Conservation (phyloP, 371 early-diverging fungal genomes). For the Synchytrium microbalum region DNA sequence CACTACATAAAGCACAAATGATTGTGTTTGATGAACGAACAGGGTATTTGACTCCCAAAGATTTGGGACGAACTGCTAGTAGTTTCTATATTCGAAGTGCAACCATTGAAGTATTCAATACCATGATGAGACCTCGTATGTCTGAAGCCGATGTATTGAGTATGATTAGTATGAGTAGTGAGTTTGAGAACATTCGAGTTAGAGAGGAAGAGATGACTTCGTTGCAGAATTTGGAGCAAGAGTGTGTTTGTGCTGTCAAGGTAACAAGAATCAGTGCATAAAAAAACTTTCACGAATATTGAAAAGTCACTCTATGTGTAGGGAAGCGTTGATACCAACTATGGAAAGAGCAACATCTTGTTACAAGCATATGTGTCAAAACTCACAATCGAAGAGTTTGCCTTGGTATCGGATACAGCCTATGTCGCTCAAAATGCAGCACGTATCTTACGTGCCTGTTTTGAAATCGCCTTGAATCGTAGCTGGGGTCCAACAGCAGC, state of each 20-base stretch:
- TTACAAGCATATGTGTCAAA: slow-evolving; percentile 92
- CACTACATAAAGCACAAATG: slow-evolving; percentile 79
- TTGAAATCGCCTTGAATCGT: slow-evolving; percentile 87
- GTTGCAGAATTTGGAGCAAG: slow-evolving; percentile 51
- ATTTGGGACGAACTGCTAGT: slow-evolving; percentile 92
- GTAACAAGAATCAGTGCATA: too few species aligned
- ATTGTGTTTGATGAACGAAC: slow-evolving; percentile 87
- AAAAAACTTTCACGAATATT: background rate
- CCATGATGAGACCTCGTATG: slow-evolving; percentile 39
- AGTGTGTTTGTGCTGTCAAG: slow-evolving; percentile 76
- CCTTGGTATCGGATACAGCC: slow-evolving; percentile 89
- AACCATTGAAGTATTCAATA: slow-evolving; percentile 74
- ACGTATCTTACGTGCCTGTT: slow-evolving; percentile 90
- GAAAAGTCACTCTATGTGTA: too few species aligned
- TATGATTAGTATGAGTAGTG: slow-evolving; percentile 80
- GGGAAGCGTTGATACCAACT: slow-evolving; percentile 80
- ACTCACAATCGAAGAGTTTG: slow-evolving; percentile 84
- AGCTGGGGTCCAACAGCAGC: slow-evolving; percentile 92
- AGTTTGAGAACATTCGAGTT: slow-evolving; percentile 87
- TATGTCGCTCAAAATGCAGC: slow-evolving; percentile 94
- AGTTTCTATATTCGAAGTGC: slow-evolving; percentile 86
- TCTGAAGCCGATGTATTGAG: slow-evolving; percentile 76
- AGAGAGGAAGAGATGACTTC: slow-evolving; percentile 82
- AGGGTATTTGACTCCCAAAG: slow-evolving; percentile 80
- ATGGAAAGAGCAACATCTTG: slow-evolving; percentile 91